A percentile compares a stretch with the other conserved stretches of the same genome.
These are phyloP conservation scores for Penicillium silybi DNA, from an alignment of 495 filamentous ascomycete genomes.

Conservation along the genomic window DNA sequence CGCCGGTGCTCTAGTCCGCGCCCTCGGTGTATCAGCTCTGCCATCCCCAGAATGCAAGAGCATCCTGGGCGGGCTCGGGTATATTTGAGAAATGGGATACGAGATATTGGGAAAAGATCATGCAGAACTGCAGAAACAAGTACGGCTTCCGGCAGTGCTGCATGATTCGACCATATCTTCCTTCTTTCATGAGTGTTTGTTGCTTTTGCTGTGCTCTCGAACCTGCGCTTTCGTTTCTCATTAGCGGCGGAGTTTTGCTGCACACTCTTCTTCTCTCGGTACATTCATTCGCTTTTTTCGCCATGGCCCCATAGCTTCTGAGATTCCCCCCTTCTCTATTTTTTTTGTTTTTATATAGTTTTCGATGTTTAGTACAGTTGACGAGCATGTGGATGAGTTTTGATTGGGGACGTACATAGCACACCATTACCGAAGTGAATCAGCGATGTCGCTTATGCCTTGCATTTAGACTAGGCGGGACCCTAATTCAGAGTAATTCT, in stretches of 20 bases:
- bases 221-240: conserved; percentile 16
- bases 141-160: not conserved
- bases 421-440: conserved; percentile 9
- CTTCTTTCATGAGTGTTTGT: not conserved
- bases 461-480: not conserved
- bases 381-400: conserved; percentile 13
- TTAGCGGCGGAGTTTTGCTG: conserved; percentile 34
- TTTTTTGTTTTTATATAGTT: conserved; percentile 5
- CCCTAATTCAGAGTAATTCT: no score
- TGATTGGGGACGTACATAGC: conserved; percentile 22
- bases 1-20: conserved; percentile 63
- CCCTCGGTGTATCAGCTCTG: conserved; percentile 62
- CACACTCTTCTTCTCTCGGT: conserved; percentile 20
- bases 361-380: conserved; percentile 16
- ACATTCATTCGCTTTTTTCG: conserved; percentile 23
- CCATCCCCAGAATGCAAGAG: conserved; percentile 54
- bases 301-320: conserved; percentile 15
- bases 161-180: not conserved
- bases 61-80: conserved; percentile 61
- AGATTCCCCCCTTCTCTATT: conserved; percentile 19
- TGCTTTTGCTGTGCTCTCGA: conserved; percentile 2
- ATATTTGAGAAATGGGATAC: conserved; percentile 29
- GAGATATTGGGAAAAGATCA: not conserved
- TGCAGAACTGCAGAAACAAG: not conserved
- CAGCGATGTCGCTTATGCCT: not conserved